Base-by-base conservation (phyloP, 2,329 filamentous ascomycete genomes). In the Curvularia eragrostidis region DNA sequence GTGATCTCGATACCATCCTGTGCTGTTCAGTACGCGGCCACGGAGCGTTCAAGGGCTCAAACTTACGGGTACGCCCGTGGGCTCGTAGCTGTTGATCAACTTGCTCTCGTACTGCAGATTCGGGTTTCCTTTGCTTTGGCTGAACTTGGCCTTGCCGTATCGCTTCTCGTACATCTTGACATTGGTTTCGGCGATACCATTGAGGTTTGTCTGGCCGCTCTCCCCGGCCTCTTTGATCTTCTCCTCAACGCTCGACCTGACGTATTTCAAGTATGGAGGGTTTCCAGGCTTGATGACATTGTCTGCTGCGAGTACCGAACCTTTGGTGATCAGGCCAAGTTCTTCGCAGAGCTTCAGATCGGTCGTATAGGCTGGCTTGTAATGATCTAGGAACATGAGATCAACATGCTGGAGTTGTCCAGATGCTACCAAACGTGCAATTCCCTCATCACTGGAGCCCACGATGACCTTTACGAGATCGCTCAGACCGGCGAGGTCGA, bases 321-420 rank as follows among this genome's bases (percentile, higher is more conserved):
- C 90, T 0, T 83, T 81, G 0, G 79, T 80, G 3, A 95, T 80
- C 34, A 94, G 73, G 0, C 82, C 83, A 5, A 93, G 78, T 38
- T 89, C 82, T 77, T 95, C 91, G 71, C 88, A 91, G 0, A 93
- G 82, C 77, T 92, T 92, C 59, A 94, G 76, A 67, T 95, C 91
- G 0, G 85, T 83, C 0, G 84, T 85, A 72, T 94, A 95, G 0
- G 87, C 85, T 0, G 89, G 88, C 75, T 94, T 93, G 76, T 89
- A 89, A 74, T 95, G 91, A 68, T 95, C 91, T 34, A 95, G 78
- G 74, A 95, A 94, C 75, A 93, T 80, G 38, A 93, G 77, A 66
- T 92, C 89, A 58, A 93, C 85, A 44, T 83, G 81, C 23, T 80
- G 75, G 23, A 93, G 72, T 4, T 72, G 68, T 0, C 86, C 86